Conservation (phyloP, 331 rosid species). For the Quercus tomentella region DNA sequence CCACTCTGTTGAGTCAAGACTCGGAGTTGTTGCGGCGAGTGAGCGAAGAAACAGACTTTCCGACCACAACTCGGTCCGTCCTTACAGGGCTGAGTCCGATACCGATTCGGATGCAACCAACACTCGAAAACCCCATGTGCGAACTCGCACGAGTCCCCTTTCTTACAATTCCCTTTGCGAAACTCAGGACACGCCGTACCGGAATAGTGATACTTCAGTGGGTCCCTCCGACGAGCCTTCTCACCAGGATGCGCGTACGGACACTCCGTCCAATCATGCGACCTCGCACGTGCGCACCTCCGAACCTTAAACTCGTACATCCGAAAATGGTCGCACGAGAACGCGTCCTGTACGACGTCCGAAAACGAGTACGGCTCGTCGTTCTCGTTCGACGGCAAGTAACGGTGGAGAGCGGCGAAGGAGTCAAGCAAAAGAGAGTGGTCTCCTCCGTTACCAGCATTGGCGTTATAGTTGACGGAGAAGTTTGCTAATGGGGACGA, state of each 20-base stretch:
- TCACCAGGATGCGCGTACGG: constrained; percentile 87
- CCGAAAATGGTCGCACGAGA: constrained; percentile 68
- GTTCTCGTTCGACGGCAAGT: constrained; percentile 36
- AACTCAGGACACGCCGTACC: constrained; percentile 67
- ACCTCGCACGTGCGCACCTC: constrained; percentile 66
- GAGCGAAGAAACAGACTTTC: constrained; percentile 84
- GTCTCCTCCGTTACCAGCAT: constrained; percentile 25
- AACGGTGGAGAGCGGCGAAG: constrained; percentile 30
- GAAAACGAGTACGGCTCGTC: constrained; percentile 8
- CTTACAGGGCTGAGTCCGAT: constrained; percentile 82
- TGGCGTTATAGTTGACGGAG: constrained; percentile 10
- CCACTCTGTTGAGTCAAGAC: constrained; percentile 26
- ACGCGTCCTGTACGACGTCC: constrained; percentile 40
- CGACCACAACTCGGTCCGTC: constrained; percentile 69
- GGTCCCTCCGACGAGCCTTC: constrained; percentile 94
- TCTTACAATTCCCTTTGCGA: constrained; percentile 62
- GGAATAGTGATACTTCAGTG: constrained; percentile 61
- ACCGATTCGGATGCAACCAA: constrained; percentile 91
- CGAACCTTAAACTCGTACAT: constrained; percentile 82
- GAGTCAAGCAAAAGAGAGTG: constrained; percentile 27
- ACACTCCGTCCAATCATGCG: constrained; percentile 94
- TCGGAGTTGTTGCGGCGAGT: constrained; percentile 65
- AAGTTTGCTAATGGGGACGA: constrained; percentile 10
- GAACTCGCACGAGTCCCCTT: constrained; percentile 70
- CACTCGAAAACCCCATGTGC: constrained; percentile 95